A percentile compares a stretch with the other conserved stretches of the same genome.
phyloP scores from a whole-genome alignment of 2,329 filamentous ascomycete genomes.

The Zymoseptoria ardabiliae region DNA sequence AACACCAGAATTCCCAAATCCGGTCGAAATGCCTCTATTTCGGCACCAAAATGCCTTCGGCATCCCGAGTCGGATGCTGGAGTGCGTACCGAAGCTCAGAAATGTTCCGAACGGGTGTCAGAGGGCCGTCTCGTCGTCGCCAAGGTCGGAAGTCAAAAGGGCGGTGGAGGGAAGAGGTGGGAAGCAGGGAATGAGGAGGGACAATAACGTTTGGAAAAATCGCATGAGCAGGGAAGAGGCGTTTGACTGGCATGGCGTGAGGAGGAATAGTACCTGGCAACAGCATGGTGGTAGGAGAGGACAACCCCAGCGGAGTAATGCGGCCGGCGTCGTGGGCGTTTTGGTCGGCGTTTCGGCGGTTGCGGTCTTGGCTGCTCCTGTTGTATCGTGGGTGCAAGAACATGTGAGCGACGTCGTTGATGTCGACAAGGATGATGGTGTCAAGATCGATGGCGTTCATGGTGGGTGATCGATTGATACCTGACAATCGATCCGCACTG shows the following conservation, averaged over 20 bases:
- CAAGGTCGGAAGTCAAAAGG: constrained; percentile 14
- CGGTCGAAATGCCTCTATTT: constrained; percentile 7
- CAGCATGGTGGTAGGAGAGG: neutral
- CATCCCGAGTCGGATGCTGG: constrained; percentile 10
- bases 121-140: constrained; percentile 8
- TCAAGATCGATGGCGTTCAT: constrained; percentile 1
- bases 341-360: constrained; percentile 17
- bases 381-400: constrained; percentile 10
- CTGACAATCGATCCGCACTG: neutral
- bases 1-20: neutral
- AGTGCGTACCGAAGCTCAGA: neutral
- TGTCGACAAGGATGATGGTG: constrained; percentile 1
- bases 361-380: constrained; percentile 16
- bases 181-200: neutral
- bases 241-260: constrained; percentile 13
- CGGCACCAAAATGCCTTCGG: constrained; percentile 10
- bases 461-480: neutral
- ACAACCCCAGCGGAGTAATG: constrained; percentile 12
- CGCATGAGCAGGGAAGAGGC: constrained; percentile 4
- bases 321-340: constrained; percentile 11
- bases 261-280: constrained; percentile 10
- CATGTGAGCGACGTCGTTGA: neutral
- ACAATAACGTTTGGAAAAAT: constrained; percentile 1
- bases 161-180: constrained; percentile 14
- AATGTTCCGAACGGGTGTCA: constrained; percentile 7